phyloP scores from a whole-genome alignment of 1,139 yeast genomes.

The Candida glucosophila region DNA sequence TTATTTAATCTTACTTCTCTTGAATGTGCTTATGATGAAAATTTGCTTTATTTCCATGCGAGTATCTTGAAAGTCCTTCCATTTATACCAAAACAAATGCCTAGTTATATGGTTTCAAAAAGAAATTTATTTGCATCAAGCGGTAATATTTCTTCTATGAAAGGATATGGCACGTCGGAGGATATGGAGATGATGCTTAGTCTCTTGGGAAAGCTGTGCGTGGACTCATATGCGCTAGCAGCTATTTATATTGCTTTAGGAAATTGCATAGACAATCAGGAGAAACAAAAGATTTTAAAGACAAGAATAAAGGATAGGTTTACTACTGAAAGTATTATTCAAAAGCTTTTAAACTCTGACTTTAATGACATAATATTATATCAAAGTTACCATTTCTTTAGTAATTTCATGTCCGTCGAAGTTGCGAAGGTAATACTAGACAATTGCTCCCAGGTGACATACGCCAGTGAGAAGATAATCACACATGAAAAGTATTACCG shows the following conservation, averaged over 20 bases:
- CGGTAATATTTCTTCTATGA: slow-evolving; percentile 28
- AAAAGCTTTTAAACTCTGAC: slow-evolving; percentile 12
- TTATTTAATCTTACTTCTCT: too few relatives aligned
- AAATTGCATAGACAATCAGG: slow-evolving; percentile 20
- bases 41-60: slow-evolving; percentile 4
- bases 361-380: slow-evolving; percentile 31
- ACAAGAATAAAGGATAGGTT: slow-evolving; percentile 6
- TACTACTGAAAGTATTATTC: slow-evolving; percentile 11
- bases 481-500: slow-evolving; percentile 31
- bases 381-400: slow-evolving; percentile 31
- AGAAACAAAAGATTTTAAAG: slow-evolving; percentile 10
- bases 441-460: slow-evolving; percentile 7
- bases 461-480: slow-evolving; percentile 19
- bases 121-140: slow-evolving; percentile 27
- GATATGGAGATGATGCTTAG: slow-evolving; percentile 7
- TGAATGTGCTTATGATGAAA: too few relatives aligned
- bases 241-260: slow-evolving; percentile 27
- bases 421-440: slow-evolving; percentile 7
- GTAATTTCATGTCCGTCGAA: slow-evolving; percentile 16
- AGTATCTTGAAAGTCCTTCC: slow-evolving; percentile 5
- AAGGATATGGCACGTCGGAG: slow-evolving; percentile 10
- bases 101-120: slow-evolving; percentile 9
- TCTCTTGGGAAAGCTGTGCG: slow-evolving; percentile 2
- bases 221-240: slow-evolving; percentile 21
- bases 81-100: slow-evolving; percentile 4